Conservation (phyloP, 2,329 filamentous ascomycete species). For the Claviceps pusilla region DNA sequence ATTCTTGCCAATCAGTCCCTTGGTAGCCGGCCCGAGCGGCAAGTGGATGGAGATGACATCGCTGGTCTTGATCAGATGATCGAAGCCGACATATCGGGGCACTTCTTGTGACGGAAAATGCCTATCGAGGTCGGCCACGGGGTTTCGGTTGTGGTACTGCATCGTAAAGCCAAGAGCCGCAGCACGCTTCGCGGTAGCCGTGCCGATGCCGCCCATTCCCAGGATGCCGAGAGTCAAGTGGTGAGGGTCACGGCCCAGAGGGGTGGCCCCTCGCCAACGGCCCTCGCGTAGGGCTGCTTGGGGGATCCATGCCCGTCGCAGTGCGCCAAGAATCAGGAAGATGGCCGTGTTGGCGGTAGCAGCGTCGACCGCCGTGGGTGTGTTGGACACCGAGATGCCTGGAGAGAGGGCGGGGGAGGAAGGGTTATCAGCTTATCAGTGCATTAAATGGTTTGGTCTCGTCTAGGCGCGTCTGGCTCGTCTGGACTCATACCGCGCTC, state of each 20-base stretch:
- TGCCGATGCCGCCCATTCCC: constrained; percentile 45
- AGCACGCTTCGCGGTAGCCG: constrained; percentile 31
- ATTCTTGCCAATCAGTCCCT: constrained; percentile 34
- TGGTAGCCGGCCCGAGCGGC: constrained; percentile 33
- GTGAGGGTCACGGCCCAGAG: constrained; percentile 49
- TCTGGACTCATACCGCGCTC: constrained; percentile 4
- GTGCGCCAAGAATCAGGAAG: constrained; percentile 54
- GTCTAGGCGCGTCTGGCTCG: neutral
- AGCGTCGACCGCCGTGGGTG: constrained; percentile 51
- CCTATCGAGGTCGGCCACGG: constrained; percentile 25
- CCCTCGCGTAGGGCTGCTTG: constrained; percentile 43
- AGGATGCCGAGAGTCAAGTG: constrained; percentile 47
- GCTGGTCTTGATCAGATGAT: constrained; percentile 34
- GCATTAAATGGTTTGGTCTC: neutral
- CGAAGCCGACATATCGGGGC: constrained; percentile 33
- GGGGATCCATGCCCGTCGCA: constrained; percentile 48
- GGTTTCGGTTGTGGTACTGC: constrained; percentile 40
- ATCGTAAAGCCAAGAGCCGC: constrained; percentile 40
- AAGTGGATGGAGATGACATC: constrained; percentile 42
- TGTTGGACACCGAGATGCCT: constrained; percentile 48
- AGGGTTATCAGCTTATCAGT: neutral
- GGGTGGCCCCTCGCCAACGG: constrained; percentile 38
- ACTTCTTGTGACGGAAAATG: constrained; percentile 14
- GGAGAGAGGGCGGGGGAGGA: too few species aligned
- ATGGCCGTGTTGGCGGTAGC: constrained; percentile 57